Base-by-base conservation (phyloP, 352 stramenopile genomes). In the Phytophthora vignae region DNA sequence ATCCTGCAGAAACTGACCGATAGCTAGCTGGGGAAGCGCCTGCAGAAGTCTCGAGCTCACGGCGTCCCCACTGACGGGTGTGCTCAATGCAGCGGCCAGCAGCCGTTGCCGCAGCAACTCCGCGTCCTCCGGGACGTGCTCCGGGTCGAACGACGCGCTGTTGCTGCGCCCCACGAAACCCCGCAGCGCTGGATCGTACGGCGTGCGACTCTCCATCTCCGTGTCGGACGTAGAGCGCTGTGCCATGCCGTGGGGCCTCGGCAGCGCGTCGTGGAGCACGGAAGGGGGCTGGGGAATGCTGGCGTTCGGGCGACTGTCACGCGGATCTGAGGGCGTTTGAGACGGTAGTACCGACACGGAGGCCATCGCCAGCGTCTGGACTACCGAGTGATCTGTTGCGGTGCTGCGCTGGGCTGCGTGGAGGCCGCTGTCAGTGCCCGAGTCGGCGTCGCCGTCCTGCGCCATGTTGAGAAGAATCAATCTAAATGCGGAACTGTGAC, bases 1-100 rank as follows among this genome's bases (percentile, higher is more conserved):
- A 29, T 82, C 74, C 21, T 78, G 71, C 42, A 84, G 40, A 40
- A 78, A 76, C 46, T 84, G 77, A 14, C 65, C 58, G 44, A 81
- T 64, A 22, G 49, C 36, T 19, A 83, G 63, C 46, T 81, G 76
- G 7, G 76, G 76, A 3, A 81, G 31, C 4, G 73, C 73, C 50
- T 84, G 77, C 8, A 84, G 42, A 19, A 82, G 67, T 57, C 77
- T 65, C 1, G 64, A 67, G 55, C 70, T 73, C 19, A 84, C 76
- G 0, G 61, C 72, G 7, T 79, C 72, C 0, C 64, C 66, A 53
- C 68, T 80, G 1, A 74, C 64, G 14, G 74, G 67, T 3, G 67
- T 68, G 22, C 60, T 82, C 50, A 79, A 33, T 46, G 61, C 48
- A 36, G 67, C 31, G 22, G 60, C 14, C 27, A 78, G 19, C 7